Base-by-base conservation (phyloP, 2,329 filamentous ascomycete genomes). In the Scedosporium aurantiacum region DNA sequence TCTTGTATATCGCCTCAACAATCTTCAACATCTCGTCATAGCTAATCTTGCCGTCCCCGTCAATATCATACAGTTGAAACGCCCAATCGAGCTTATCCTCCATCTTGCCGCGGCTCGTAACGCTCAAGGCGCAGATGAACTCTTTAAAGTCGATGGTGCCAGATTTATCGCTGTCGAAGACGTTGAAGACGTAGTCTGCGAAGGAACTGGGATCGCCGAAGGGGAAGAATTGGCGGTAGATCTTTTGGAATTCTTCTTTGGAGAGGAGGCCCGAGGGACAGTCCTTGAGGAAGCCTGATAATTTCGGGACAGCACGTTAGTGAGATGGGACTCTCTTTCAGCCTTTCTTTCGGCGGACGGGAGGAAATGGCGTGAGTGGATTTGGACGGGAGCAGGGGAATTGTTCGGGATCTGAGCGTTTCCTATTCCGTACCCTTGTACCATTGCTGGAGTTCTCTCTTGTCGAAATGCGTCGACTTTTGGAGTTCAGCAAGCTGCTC, bases 401-500 rank as follows among this genome's bases (percentile, higher is more conserved):
- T 37, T 37, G 10, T 12, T 37, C 32, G 32, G 14, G 10, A 12
- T 37, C 14, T 37, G 32, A 37, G 32, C 8, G 32, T 37, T 37
- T 37, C 32, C 12, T 37, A 40, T 54, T 56, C 66, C 85, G 66
- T 76, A 96, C 94, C 94, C 83, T 97, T 97, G 78, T 99, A 97
- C 94, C 94, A 99, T 86, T 97, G 93, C 75, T 99, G 94, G 73
- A 99, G 77, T 77, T 99, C 94, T 81, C 97, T 97, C 87, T 97
- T 97, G 77, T 99, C 94, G 72, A 99, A 99, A 76, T 97, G 91
- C 66, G 94, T 99, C 64, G 91, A 91, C 80, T 91, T 94, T 74
- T 97, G 92, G 68, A 99, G 86, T 76, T 99, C 94, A 67, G 84
- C 85, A 72, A 99, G 89, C 82, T 99, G 91, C 76, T 96, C 89